Evolutionary conservation across 768 basidiomycete genomes (phyloP).

Genomic region (Tulasnella sp.): DNA sequence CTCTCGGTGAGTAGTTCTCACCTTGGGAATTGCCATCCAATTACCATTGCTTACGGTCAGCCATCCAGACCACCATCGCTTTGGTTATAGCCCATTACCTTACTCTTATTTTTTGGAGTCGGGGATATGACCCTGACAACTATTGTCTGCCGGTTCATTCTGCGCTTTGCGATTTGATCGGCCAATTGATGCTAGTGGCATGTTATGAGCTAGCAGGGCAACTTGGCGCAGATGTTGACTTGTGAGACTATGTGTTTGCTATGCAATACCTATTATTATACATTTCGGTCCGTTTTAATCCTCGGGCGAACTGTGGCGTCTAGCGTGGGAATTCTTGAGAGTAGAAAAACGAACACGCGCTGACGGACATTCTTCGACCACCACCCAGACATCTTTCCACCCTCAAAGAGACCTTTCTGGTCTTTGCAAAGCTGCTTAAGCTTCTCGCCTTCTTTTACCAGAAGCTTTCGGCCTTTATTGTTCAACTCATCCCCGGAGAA

Average conservation of each 20-base stretch:
- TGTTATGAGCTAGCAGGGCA: constrained; percentile 65
- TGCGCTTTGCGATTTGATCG: constrained; percentile 79
- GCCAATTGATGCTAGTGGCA: constrained; percentile 71
- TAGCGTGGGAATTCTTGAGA: background rate
- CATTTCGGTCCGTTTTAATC: background rate
- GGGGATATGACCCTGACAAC: constrained; percentile 78
- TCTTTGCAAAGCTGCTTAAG: background rate
- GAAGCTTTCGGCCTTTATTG: background rate
- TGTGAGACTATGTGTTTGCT: background rate
- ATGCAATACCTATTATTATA: background rate
- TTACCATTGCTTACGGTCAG: constrained; percentile 50
- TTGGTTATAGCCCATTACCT: constrained; percentile 61
- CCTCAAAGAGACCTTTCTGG: background rate
- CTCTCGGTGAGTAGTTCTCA: constrained; percentile 57
- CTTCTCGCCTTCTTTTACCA: background rate
- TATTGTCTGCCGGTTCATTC: constrained; percentile 93
- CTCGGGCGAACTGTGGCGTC: background rate
- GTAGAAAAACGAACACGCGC: constrained; percentile 11
- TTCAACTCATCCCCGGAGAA: background rate
- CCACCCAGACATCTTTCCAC: background rate
- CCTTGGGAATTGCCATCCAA: constrained; percentile 63
- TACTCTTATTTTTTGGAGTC: constrained; percentile 75
- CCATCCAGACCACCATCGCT: constrained; percentile 61
- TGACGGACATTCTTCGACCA: constrained; percentile 13
- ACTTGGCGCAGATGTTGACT: constrained; percentile 41